phyloP scores from a whole-genome alignment of 495 filamentous ascomycete genomes.

The Aspergillus olivimuriae region DNA sequence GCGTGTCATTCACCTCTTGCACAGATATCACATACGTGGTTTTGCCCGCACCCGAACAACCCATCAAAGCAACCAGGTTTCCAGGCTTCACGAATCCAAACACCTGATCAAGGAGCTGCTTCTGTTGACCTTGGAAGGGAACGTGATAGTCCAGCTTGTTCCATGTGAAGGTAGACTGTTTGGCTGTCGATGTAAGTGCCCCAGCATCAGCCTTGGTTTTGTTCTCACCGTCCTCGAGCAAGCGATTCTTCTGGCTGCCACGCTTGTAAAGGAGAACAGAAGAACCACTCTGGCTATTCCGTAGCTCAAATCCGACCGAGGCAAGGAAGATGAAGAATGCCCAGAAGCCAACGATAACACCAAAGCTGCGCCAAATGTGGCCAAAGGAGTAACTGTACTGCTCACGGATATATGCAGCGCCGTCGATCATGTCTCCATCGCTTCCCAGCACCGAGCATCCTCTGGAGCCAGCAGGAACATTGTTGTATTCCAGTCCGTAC shows the following conservation, averaged over 20 bases:
- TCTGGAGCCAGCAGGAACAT: conserved; percentile 54
- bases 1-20: too few relatives aligned
- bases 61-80: conserved; percentile 74
- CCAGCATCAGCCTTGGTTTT: conserved; percentile 7
- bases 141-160: conserved; percentile 63
- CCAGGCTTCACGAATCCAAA: conserved; percentile 78
- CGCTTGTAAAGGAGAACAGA: conserved; percentile 57
- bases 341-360: conserved; percentile 72
- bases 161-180: conserved; percentile 42
- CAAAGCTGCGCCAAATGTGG: conserved; percentile 74
- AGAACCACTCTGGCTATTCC: conserved; percentile 57
- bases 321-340: conserved; percentile 64
- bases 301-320: conserved; percentile 54
- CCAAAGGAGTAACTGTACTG: conserved; percentile 55
- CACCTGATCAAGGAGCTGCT: conserved; percentile 63
- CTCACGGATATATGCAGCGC: conserved; percentile 56
- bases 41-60: conserved; percentile 78
- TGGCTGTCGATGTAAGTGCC: conserved; percentile 15
- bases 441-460: conserved; percentile 68
- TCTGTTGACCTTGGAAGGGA: conserved; percentile 45
- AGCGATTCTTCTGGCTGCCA: conserved; percentile 34
- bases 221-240: conserved; percentile 23
- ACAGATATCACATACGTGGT: conserved; percentile 74
- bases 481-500: conserved; percentile 54
- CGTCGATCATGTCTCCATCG: conserved; percentile 50